Percentiles rank a stretch among this genome's conserved stretches.
Evolutionary conservation across 495 filamentous ascomycete genomes (phyloP).

Genomic region (Penicillium macrosclerotiorum): DNA sequence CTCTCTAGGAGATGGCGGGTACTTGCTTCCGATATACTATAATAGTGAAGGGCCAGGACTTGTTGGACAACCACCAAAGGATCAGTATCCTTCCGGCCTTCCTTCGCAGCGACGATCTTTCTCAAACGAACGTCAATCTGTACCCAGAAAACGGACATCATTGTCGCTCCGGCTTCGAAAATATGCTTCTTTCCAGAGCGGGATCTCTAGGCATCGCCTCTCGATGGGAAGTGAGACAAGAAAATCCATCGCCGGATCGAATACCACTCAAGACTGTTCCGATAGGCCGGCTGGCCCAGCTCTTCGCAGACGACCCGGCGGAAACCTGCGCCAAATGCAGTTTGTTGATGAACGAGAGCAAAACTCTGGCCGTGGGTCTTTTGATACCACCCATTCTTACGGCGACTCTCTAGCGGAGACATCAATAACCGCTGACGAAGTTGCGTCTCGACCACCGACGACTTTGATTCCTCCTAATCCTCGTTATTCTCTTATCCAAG

Average conservation of each 20-base stretch:
- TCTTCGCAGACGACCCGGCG: slow-evolving; percentile 83
- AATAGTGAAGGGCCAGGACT: slow-evolving; percentile 21
- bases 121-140: slow-evolving; percentile 31
- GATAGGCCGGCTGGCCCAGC: slow-evolving; percentile 47
- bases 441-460: slow-evolving; percentile 30
- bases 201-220: slow-evolving; percentile 57
- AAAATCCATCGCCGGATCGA: slow-evolving; percentile 44
- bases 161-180: slow-evolving; percentile 50
- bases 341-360: slow-evolving; percentile 69
- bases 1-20: slow-evolving; percentile 25
- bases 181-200: slow-evolving; percentile 73
- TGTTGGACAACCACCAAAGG: slow-evolving; percentile 11
- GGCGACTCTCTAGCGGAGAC: slow-evolving; percentile 61
- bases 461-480: slow-evolving; percentile 41
- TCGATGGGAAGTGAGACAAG: slow-evolving; percentile 59
- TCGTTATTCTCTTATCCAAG: slow-evolving; percentile 64
- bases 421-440: slow-evolving; percentile 20
- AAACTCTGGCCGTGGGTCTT: slow-evolving; percentile 63
- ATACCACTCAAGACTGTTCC: slow-evolving; percentile 32
- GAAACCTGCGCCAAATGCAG: slow-evolving; percentile 77
- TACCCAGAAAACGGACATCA: slow-evolving; percentile 25
- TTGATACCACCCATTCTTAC: slow-evolving; percentile 67
- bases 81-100: slow-evolving; percentile 17
- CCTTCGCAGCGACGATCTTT: slow-evolving; percentile 30
- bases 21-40: slow-evolving; percentile 34